Conservation (phyloP, 495 filamentous ascomycete genomes). For the Thermothielavioides terrestris region DNA sequence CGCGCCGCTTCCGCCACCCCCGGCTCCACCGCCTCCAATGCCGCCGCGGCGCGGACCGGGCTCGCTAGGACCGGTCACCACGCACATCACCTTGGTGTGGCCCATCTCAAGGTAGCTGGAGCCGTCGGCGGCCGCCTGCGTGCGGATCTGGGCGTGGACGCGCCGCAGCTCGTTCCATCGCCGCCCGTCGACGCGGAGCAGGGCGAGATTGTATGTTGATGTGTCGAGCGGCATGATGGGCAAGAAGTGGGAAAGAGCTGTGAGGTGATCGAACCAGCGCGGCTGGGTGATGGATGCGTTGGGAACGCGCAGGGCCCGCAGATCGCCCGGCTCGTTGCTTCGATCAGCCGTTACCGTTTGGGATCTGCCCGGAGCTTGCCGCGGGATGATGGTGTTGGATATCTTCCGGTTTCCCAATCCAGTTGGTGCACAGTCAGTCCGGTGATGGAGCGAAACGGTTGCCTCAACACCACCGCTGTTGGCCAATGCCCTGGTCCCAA, state of each 20-base stretch:
- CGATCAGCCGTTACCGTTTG: background rate
- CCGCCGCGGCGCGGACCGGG: slow-evolving; percentile 33
- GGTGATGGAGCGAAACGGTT: background rate
- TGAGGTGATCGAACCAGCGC: background rate
- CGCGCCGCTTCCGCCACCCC: slow-evolving; percentile 28
- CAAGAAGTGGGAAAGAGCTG: background rate
- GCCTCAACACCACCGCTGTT: too few relatives aligned
- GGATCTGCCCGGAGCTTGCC: background rate
- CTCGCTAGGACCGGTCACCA: slow-evolving; percentile 76
- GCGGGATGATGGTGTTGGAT: too few relatives aligned
- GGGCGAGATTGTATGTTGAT: slow-evolving; percentile 74
- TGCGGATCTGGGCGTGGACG: slow-evolving; percentile 80
- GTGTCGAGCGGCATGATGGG: slow-evolving; percentile 78
- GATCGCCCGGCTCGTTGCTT: background rate
- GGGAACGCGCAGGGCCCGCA: too few relatives aligned
- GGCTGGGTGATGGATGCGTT: background rate
- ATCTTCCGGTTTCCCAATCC: background rate
- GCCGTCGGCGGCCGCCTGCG: slow-evolving; percentile 83
- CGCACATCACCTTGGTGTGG: slow-evolving; percentile 93
- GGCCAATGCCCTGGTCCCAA: too few relatives aligned
- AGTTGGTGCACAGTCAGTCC: background rate
- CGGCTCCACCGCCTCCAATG: slow-evolving; percentile 22
- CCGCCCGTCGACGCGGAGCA: slow-evolving; percentile 85
- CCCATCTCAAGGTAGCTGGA: slow-evolving; percentile 89
- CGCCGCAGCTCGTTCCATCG: slow-evolving; percentile 97